These are phyloP conservation scores for Flaveria robusta DNA, from an alignment of 129 eudicot genomes.

Conservation along the genomic window DNA sequence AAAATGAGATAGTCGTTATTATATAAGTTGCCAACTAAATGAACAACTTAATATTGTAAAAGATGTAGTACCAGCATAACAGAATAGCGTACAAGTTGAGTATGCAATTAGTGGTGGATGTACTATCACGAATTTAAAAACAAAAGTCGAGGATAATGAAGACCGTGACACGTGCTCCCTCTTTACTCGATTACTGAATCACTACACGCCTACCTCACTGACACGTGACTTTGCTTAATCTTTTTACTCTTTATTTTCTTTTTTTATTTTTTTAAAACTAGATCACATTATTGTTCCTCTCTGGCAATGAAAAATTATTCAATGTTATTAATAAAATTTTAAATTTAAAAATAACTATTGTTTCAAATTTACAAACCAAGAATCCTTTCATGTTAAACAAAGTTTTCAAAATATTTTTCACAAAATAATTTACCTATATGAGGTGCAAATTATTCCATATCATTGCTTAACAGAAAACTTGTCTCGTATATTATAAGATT, in stretches of 20 bases:
- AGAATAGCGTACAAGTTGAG: slow-evolving; percentile 15
- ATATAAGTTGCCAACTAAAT: too few relatives aligned
- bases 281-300: not conserved
- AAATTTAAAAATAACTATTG: too few relatives aligned
- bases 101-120: not conserved
- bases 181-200: slow-evolving; percentile 38
- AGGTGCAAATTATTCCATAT: too few relatives aligned
- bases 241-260: not conserved
- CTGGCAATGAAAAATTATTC: too few relatives aligned
- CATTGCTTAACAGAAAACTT: too few relatives aligned
- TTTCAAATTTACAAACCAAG: too few relatives aligned
- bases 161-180: slow-evolving; percentile 47
- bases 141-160: slow-evolving; percentile 29
- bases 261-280: not conserved
- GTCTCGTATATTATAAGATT: too few relatives aligned
- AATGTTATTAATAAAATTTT: too few relatives aligned
- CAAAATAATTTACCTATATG: too few relatives aligned
- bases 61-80: not conserved
- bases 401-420: too few relatives aligned
- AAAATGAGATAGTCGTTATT: too few relatives aligned
- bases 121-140: not conserved
- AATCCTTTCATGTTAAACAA: too few relatives aligned
- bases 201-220: slow-evolving; percentile 38
- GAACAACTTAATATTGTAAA: not conserved
- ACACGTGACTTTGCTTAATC: slow-evolving; percentile 37